Evolutionary conservation across 1,284 basidiomycete genomes (phyloP), one percentile per base, ranked within the genome.

Genomic region (Boletellus deceptivus): DNA sequence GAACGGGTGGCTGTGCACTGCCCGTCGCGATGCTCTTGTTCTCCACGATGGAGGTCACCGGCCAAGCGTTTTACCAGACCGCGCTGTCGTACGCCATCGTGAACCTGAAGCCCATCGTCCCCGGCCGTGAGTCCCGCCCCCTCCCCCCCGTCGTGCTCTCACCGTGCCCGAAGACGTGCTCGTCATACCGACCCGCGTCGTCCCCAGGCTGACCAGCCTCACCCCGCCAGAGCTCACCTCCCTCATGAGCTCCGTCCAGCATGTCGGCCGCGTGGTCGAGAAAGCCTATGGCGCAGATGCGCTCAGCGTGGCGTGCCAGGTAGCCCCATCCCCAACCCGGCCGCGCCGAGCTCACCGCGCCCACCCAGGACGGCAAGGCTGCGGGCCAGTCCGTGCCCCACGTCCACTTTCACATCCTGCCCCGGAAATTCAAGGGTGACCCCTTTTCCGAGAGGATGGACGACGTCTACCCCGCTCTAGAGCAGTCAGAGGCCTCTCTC

Each of bases 81-180:
- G 59, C 81, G 0, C 73, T 87, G 13, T 83, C 87, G 0, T 87
- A 83, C 64, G 93, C 89, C 4, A 87, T 96, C 58, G 93, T 96
- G 42, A 97, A 97, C 67, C 80, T 96, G 55, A 96, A 93, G 63
- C 93, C 94, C 2, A 84, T 97, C 56, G 84, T 96, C 10, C 92
- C 92, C 20, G 93, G 93, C 40, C 93, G 93, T 95, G 67, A 72
- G 92, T 78, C 1, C 9, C 9, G 41, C 43, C 52, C 16, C 13
- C 41, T 22, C 5, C 7, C 4, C n/a, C 0, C 16, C 13, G 3
- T 3, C 9, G 0, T 20, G 16, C 24, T 22, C 52, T 58, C 46
- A 55, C n/a, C 39, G 27, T 20, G 5, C 25, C 34, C 25, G 31
- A 63, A 96, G 94, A 98, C 72, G 91, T 97, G 2, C 84, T 98